phyloP scores from a whole-genome alignment of 2,329 filamentous ascomycete species.

The Pezizomycotina sp. region DNA sequence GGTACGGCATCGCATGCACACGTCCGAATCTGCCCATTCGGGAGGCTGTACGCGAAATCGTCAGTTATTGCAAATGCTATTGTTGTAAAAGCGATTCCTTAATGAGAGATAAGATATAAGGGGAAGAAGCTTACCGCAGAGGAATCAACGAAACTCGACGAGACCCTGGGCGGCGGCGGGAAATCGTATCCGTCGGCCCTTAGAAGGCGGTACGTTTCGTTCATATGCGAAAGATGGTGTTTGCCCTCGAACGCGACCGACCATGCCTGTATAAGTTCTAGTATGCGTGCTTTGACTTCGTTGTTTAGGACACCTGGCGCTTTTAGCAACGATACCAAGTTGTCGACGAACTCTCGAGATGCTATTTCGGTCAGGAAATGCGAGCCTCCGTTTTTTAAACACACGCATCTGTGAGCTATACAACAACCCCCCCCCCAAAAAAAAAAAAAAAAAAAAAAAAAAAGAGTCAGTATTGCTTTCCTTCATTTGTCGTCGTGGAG shows the following conservation, averaged over 20 bases:
- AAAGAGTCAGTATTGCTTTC: neutral
- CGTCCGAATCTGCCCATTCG: slow-evolving; percentile 94
- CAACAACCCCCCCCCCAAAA: neutral
- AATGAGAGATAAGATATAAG: slow-evolving; percentile 1
- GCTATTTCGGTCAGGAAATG: slow-evolving; percentile 94
- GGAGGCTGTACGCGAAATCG: slow-evolving; percentile 52
- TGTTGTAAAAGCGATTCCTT: slow-evolving; percentile 2
- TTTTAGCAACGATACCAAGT: slow-evolving; percentile 75
- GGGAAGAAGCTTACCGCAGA: slow-evolving; percentile 52
- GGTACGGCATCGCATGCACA: slow-evolving; percentile 94
- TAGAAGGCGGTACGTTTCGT: slow-evolving; percentile 67
- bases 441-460: neutral
- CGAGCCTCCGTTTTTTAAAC: slow-evolving; percentile 92
- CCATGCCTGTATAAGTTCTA: slow-evolving; percentile 89
- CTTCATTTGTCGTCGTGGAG: slow-evolving; percentile 8
- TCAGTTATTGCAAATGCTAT: slow-evolving; percentile 8
- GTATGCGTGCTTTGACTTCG: slow-evolving; percentile 75
- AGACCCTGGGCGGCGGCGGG: slow-evolving; percentile 60
- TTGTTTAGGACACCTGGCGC: slow-evolving; percentile 66
- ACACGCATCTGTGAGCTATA: slow-evolving; percentile 82
- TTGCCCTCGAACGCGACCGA: slow-evolving; percentile 74
- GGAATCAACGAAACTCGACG: slow-evolving; percentile 97
- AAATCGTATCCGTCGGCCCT: slow-evolving; percentile 79
- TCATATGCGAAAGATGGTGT: slow-evolving; percentile 68
- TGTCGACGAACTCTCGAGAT: slow-evolving; percentile 96